Evolutionary conservation across 306 rosid genomes (phyloP).

Genomic region (Bauhinia variegata): DNA sequence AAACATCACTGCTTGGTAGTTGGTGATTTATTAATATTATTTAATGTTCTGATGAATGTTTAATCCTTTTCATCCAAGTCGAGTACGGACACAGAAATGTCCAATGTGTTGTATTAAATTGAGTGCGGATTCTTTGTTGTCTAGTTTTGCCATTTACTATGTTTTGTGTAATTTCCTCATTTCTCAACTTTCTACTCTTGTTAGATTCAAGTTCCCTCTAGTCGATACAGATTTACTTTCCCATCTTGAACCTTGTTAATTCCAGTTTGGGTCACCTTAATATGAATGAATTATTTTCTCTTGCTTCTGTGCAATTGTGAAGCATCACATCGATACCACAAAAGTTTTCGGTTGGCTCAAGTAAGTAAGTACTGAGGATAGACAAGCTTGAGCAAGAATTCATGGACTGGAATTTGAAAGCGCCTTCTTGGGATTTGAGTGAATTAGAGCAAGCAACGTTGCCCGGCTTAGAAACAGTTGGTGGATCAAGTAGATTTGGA

Average conservation of each 20-base stretch:
- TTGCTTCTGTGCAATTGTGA: constrained; percentile 29
- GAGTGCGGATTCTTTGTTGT: constrained; percentile 1
- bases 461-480: constrained; percentile 56
- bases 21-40: constrained; percentile 24
- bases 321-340: constrained; percentile 11
- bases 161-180: not conserved
- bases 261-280: not conserved
- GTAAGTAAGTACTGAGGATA: constrained; percentile 12
- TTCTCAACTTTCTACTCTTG: not conserved
- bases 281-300: not conserved
- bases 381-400: constrained; percentile 37
- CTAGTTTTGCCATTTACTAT: not conserved
- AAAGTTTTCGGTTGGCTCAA: constrained; percentile 40
- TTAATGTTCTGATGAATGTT: constrained; percentile 34
- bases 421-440: constrained; percentile 76
- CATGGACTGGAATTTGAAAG: constrained; percentile 94
- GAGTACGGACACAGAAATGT: not conserved
- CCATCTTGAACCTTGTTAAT: not conserved
- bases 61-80: constrained; percentile 9
- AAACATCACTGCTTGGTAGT: constrained; percentile 5
- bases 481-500: constrained; percentile 61
- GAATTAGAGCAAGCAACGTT: constrained; percentile 62
- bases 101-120: constrained; percentile 15
- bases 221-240: constrained; percentile 5
- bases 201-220: not conserved